Percentiles rank a stretch among this genome's conserved stretches.
Evolutionary conservation across 2,329 filamentous ascomycete species (phyloP).

Genomic region (Amauroascus verrucosus): DNA sequence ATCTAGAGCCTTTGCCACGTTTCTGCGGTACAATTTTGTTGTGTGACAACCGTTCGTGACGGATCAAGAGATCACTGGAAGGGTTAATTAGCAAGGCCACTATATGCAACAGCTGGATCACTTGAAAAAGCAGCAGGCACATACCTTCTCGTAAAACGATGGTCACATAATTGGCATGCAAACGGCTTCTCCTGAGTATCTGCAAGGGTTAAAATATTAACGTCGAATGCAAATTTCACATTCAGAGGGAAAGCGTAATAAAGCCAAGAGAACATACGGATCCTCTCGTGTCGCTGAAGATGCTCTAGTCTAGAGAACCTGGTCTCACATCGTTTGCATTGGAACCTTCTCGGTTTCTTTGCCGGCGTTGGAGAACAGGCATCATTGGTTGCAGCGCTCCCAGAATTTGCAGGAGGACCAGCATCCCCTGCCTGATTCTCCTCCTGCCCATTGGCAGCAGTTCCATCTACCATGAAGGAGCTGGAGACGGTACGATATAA

Average conservation of each 20-base stretch:
- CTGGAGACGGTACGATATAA: background rate
- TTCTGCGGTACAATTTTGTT: conserved; percentile 30
- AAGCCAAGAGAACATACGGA: conserved; percentile 8
- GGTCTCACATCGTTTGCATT: conserved; percentile 38
- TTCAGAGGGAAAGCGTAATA: background rate
- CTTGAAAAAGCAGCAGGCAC: background rate
- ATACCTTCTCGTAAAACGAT: conserved; percentile 40
- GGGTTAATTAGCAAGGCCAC: background rate
- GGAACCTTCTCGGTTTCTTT: conserved; percentile 11
- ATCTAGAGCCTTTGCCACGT: conserved; percentile 22
- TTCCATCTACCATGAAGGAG: conserved; percentile 9
- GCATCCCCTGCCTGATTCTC: conserved; percentile 2
- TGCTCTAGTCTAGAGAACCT: conserved; percentile 41
- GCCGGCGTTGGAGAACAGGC: background rate
- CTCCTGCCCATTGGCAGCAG: background rate
- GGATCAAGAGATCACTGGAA: conserved; percentile 38
- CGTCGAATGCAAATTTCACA: background rate
- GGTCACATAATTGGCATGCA: conserved; percentile 40
- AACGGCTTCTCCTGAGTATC: conserved; percentile 43
- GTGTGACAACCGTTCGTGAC: conserved; percentile 41
- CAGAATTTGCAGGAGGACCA: background rate
- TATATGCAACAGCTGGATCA: background rate
- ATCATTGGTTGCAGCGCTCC: conserved; percentile 5
- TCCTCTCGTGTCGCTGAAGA: conserved; percentile 41
- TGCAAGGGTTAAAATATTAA: conserved; percentile 14